A percentile compares a stretch with the other conserved stretches of the same genome.
Conservation (phyloP, 495 filamentous ascomycete species). For the Xylaria acuta region DNA sequence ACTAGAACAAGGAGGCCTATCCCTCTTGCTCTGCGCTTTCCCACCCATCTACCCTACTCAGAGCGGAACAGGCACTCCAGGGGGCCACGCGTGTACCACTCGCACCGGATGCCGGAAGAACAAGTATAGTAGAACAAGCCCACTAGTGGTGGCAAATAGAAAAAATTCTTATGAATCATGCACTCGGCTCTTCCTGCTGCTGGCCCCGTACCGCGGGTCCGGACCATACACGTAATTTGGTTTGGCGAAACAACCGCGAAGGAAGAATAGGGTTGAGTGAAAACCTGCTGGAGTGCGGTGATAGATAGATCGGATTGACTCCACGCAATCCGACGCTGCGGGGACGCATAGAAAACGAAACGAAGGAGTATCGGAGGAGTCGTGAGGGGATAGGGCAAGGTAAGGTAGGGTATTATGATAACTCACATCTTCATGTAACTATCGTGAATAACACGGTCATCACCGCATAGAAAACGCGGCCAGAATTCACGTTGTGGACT, state of each 20-base stretch:
- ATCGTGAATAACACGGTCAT: conserved; percentile 7
- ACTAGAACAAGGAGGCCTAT: not conserved
- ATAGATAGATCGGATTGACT: conserved; percentile 1
- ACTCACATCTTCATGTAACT: conserved; percentile 19
- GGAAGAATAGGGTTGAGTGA: not conserved
- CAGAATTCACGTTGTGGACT: conserved; percentile 7
- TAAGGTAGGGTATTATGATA: not conserved
- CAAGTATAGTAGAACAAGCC: not conserved
- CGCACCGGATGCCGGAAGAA: not conserved
- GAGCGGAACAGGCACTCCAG: not conserved
- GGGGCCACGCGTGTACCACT: not conserved
- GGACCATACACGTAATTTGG: not conserved
- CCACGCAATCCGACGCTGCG: not conserved
- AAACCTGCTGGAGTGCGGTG: not conserved
- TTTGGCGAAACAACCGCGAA: not conserved
- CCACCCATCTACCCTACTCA: not conserved
- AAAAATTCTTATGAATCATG: conserved; percentile 5
- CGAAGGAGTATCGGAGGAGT: not conserved
- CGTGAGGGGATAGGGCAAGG: not conserved
- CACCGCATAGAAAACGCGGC: not conserved
- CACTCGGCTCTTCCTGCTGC: not conserved
- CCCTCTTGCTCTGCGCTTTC: not conserved
- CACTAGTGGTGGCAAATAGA: conserved; percentile 5
- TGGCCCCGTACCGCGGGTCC: not conserved
- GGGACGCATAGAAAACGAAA: not conserved